These are phyloP conservation scores for Rubia balearica DNA, from an alignment of 305 asterid species.

Conservation along the genomic window DNA sequence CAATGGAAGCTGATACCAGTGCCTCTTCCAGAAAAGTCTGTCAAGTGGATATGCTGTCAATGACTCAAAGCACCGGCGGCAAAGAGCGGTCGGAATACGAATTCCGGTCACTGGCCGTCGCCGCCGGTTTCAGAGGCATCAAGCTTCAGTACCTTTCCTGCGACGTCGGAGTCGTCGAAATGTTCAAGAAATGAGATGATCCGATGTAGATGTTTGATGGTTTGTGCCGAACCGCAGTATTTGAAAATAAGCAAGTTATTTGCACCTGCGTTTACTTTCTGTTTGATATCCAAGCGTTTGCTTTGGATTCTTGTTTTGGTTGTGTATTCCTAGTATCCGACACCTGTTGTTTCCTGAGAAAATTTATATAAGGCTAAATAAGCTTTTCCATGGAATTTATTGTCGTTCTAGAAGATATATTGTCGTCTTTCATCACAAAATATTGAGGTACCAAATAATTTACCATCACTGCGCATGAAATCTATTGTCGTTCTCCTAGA, in stretches of 20 bases:
- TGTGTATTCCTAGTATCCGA: background rate
- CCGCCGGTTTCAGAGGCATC: constrained; percentile 1
- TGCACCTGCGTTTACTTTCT: background rate
- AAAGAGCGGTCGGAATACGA: constrained; percentile 12
- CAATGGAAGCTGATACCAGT: background rate
- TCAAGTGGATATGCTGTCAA: background rate
- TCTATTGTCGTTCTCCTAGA: too few species aligned
- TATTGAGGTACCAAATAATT: too few species aligned
- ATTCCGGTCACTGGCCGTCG: constrained; percentile 2
- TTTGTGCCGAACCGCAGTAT: background rate
- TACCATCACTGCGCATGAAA: too few species aligned
- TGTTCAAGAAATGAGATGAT: background rate
- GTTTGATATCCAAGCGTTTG: background rate
- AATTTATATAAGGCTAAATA: too few species aligned
- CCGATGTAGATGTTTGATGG: background rate
- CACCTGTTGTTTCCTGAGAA: too few species aligned
- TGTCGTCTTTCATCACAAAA: too few species aligned
- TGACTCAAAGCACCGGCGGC: constrained; percentile 10
- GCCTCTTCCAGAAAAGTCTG: background rate
- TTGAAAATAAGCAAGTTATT: background rate
- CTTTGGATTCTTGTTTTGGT: background rate
- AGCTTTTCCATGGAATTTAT: too few species aligned
- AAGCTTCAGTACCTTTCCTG: background rate
- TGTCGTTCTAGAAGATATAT: too few species aligned
- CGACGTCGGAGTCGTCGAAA: constrained; percentile 7